Evolutionary conservation across 1,284 basidiomycete species (phyloP), one percentile per base, ranked within the genome.

Genomic region (Moesziomyces antarcticus): DNA sequence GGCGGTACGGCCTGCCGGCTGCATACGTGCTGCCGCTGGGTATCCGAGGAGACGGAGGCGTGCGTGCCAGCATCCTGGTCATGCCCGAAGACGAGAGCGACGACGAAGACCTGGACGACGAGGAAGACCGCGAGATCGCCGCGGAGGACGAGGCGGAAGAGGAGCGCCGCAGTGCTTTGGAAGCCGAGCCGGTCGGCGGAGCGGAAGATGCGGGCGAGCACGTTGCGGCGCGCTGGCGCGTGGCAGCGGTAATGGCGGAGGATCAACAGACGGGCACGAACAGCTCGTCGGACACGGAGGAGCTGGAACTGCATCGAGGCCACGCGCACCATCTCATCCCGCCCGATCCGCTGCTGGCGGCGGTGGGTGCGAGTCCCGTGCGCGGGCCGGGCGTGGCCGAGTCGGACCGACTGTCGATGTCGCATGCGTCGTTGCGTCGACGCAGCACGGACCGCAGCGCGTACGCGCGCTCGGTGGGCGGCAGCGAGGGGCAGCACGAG

Each of bases 1-100:
- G 76, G 76, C 49, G 72, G 22, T 64, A 75, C 46, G 69, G 64
- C 16, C 48, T 77, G 7, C 77, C 67, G 1, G 75, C 65, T 0
- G 75, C 69, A 3, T 80, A 78, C 35, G 71, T 80, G 27, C 43
- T 77, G 30, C 78, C 77, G 10, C 48, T 80, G n/a, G 76, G 78
- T 5, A 78, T 80, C 25, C 44, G 77, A 5, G 70, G 67, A 7
- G 77, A 80, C 50, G 78, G 77, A 24, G 75, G 78, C 13, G 74
- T 80, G 30, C 57, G 75, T 13, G 71, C 78, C 21, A 77, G 77
- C 22, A 70, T 80, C 43, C 56, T 80, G 18, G 51, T 80, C 20
- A 55, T 74, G 52, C 71, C 74, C 2, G 73, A 74, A 24, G 66
- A 66, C 18, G 73, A 79, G 48, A 66, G 59, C 37, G 78, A 78